A percentile compares a stretch with the other conserved stretches of the same genome.
Conservation (phyloP, 2,329 filamentous ascomycete species). For the Alternaria atra region DNA sequence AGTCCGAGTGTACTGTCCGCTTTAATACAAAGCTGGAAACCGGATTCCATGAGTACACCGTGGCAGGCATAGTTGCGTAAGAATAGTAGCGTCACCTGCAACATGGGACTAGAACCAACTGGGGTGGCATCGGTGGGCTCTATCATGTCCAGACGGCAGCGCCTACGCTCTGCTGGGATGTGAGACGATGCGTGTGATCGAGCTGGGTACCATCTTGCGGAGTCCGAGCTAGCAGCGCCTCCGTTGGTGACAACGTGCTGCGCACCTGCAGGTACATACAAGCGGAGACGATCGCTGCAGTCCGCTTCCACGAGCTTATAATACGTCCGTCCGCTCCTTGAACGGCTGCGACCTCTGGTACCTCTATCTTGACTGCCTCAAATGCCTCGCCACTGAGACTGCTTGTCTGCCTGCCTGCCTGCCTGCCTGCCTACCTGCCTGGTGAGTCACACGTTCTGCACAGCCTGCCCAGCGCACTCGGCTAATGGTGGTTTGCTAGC, state of each 20-base stretch:
- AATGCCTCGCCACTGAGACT: neutral
- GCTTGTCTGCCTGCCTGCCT: no score
- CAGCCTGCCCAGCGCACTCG: neutral
- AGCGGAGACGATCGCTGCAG: neutral
- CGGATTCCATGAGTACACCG: no score
- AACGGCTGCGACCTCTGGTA: neutral
- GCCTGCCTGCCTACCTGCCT: neutral
- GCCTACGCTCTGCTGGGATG: neutral
- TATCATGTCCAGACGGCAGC: neutral
- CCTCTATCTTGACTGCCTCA: neutral
- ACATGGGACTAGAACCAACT: neutral
- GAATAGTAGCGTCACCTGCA: no score
- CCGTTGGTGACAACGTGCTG: neutral
- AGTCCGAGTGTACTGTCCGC: slow-evolving; percentile 3
- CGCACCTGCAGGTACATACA: slow-evolving; percentile 1
- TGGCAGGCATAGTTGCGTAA: no score
- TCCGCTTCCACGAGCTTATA: slow-evolving; percentile 1
- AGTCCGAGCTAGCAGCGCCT: neutral
- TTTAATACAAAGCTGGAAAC: no score
- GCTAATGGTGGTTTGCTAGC: neutral
- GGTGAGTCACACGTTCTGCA: neutral
- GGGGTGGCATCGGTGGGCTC: neutral
- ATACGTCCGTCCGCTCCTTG: neutral
- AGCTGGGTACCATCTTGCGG: neutral
- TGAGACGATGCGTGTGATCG: neutral